Conservation (phyloP, 495 filamentous ascomycete genomes). For the Apodospora peruviana region DNA sequence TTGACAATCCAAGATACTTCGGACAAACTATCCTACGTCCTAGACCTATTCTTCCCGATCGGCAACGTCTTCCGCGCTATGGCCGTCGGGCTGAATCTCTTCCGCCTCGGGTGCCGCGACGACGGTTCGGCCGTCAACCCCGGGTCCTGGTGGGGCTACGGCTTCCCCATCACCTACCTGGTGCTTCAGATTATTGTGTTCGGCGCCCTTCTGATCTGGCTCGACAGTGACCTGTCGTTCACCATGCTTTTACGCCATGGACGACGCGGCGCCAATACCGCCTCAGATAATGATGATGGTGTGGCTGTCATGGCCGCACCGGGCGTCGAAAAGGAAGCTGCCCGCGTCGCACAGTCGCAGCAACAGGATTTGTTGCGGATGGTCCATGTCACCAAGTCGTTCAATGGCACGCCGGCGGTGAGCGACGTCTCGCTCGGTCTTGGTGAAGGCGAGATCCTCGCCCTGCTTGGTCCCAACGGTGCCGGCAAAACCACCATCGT, state of each 20-base stretch:
- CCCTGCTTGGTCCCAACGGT: conserved; percentile 77
- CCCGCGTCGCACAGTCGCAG: conserved; percentile 25
- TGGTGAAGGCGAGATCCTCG: conserved; percentile 67
- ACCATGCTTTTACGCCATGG: not conserved
- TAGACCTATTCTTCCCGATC: conserved; percentile 62
- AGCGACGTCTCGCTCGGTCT: conserved; percentile 74
- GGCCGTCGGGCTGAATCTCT: conserved; percentile 67
- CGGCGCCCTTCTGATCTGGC: conserved; percentile 60
- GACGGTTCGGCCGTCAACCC: conserved; percentile 55
- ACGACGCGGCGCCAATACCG: not conserved
- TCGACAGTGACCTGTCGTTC: conserved; percentile 54
- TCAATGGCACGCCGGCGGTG: conserved; percentile 61
- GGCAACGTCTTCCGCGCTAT: conserved; percentile 61
- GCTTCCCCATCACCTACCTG: conserved; percentile 69
- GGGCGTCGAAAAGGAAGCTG: conserved; percentile 29
- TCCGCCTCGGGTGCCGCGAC: conserved; percentile 59
- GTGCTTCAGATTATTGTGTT: conserved; percentile 60
- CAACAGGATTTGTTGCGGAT: conserved; percentile 62
- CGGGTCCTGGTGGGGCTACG: conserved; percentile 62
- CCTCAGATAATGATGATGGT: not conserved
- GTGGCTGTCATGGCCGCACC: conserved; percentile 7
- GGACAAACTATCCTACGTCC: conserved; percentile 50
- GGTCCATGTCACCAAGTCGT: conserved; percentile 69
- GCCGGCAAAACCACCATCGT: conserved; percentile 82
- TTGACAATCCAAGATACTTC: conserved; percentile 56